phyloP scores from a whole-genome alignment of 108 stramenopile species.

The Nitzschia sp. region DNA sequence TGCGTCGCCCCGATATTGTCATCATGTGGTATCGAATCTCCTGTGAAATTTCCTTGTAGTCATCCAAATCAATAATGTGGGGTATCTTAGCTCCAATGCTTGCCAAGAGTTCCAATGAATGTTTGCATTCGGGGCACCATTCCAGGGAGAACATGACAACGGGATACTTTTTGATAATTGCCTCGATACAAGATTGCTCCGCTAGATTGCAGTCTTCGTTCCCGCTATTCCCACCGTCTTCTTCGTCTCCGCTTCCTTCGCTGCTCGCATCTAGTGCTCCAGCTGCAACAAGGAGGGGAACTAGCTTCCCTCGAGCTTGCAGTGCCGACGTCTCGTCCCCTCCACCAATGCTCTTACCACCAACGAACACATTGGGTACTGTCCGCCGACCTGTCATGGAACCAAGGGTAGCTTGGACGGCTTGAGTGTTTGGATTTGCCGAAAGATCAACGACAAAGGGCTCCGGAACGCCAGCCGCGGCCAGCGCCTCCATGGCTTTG shows the following conservation, averaged over 20 bases:
- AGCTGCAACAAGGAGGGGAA: conserved; percentile 19
- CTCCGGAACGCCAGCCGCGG: conserved; percentile 37
- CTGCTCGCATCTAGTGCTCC: conserved; percentile 1
- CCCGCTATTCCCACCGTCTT: not conserved
- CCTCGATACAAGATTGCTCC: conserved; percentile 44
- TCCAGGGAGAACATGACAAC: conserved; percentile 81
- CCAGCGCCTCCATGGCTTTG: conserved; percentile 61
- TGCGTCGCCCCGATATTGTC: conserved; percentile 44
- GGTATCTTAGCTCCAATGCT: conserved; percentile 30
- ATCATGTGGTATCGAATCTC: conserved; percentile 56
- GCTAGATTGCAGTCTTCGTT: conserved; percentile 54
- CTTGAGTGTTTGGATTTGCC: conserved; percentile 32
- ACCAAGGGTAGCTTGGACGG: conserved; percentile 62
- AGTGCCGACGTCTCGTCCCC: conserved; percentile 69
- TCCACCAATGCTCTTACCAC: conserved; percentile 79
- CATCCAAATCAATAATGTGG: conserved; percentile 59
- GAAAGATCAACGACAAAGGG: conserved; percentile 56
- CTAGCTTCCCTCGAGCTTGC: conserved; percentile 27
- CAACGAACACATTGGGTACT: conserved; percentile 92
- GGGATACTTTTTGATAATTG: conserved; percentile 57
- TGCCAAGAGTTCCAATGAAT: conserved; percentile 51
- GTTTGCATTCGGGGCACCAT: conserved; percentile 63
- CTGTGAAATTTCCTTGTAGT: conserved; percentile 30
- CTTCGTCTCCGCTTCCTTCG: not conserved
- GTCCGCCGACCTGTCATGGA: conserved; percentile 83